Percentiles rank a stretch among this genome's conserved stretches.
phyloP scores from a whole-genome alignment of 2,329 filamentous ascomycete genomes.

The Bisporella sp. region DNA sequence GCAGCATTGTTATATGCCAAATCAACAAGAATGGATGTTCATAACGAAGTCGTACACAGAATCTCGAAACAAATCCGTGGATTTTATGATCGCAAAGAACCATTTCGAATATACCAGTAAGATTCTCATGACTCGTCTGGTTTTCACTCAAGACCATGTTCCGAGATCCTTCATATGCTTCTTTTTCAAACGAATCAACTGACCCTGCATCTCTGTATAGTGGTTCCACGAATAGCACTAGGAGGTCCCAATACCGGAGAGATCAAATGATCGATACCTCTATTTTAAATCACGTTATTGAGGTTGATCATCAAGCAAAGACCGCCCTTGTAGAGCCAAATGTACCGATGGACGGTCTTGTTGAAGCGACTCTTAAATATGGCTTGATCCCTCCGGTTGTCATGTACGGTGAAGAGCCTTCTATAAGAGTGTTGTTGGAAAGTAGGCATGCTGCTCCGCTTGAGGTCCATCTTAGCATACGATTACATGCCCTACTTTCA shows the following conservation, averaged over 20 bases:
- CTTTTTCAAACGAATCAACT: too few species aligned
- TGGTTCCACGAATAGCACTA: constrained; percentile 47
- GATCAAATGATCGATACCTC: constrained; percentile 36
- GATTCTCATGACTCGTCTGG: too few species aligned
- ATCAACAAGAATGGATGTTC: constrained; percentile 13
- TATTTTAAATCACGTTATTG: constrained; percentile 37
- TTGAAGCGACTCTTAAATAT: constrained; percentile 45
- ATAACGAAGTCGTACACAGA: constrained; percentile 13
- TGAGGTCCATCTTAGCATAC: too few species aligned
- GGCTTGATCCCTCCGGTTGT: constrained; percentile 56
- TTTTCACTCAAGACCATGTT: too few species aligned
- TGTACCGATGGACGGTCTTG: constrained; percentile 58
- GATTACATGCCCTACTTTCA: too few species aligned
- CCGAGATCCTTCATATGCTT: too few species aligned
- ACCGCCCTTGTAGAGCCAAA: constrained; percentile 56
- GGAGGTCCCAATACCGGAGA: constrained; percentile 24
- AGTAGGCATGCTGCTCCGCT: too few species aligned
- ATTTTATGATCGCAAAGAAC: constrained; percentile 16
- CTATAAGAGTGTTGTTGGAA: too few species aligned
- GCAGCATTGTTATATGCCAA: too few species aligned
- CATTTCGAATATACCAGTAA: constrained; percentile 44
- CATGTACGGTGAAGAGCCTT: constrained; percentile 29
- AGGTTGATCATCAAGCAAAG: constrained; percentile 33
- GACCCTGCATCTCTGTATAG: background rate
- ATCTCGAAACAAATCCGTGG: constrained; percentile 12